Evolutionary conservation across 345 rosid genomes (phyloP).

Genomic region (Abelmoschus esculentus): DNA sequence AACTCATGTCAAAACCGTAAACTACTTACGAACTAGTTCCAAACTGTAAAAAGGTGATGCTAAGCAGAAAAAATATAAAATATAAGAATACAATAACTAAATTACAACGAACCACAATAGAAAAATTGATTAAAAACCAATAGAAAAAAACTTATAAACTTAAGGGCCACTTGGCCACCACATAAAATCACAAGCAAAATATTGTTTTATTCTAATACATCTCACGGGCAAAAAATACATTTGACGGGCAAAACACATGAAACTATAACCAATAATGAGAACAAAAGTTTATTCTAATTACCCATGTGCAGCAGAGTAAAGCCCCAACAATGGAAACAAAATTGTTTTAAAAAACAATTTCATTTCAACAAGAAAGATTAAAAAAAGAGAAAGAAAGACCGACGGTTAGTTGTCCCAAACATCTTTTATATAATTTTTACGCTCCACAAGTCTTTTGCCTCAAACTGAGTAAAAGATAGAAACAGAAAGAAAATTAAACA

Average conservation of each 20-base stretch:
- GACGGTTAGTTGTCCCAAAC: constrained; percentile 54
- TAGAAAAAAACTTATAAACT: no score
- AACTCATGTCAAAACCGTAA: no score
- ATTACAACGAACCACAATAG: no score
- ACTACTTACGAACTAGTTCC: no score
- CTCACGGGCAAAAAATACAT: no score
- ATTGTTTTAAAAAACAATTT: neutral
- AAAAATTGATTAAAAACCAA: no score
- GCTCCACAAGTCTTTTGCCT: constrained; percentile 10
- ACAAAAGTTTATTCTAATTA: neutral
- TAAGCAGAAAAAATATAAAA: no score
- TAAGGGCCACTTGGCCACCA: no score
- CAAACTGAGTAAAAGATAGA: constrained; percentile 11
- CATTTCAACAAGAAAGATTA: constrained; percentile 1
- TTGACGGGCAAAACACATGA: neutral
- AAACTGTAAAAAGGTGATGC: no score
- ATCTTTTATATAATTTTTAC: constrained; percentile 21
- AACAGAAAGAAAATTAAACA: neutral
- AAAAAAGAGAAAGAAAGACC: constrained; percentile 17
- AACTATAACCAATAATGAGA: neutral
- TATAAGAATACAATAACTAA: no score
- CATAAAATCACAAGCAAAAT: no score
- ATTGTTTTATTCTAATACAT: no score
- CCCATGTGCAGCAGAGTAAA: neutral
- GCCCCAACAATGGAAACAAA: neutral